Percentiles rank a stretch among this genome's conserved stretches.
Conservation (phyloP, 768 basidiomycete species). For the Lactarius deliciosus region DNA sequence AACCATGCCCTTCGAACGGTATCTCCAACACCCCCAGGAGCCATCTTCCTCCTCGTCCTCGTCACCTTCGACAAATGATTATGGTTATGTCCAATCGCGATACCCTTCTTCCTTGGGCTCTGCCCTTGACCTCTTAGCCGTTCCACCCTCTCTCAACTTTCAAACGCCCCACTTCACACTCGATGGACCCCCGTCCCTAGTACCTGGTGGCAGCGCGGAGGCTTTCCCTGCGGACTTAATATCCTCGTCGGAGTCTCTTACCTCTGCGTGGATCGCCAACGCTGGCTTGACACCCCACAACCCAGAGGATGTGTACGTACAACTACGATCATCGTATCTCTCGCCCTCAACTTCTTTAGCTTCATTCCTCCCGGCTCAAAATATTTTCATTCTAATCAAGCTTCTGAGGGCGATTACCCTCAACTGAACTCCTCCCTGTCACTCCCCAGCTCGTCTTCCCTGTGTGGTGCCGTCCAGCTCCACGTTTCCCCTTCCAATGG, state of each 20-base stretch:
- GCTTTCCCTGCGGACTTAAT: conserved; percentile 46
- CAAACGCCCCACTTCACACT: conserved; percentile 69
- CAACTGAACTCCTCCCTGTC: background rate
- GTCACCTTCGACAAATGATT: conserved; percentile 18
- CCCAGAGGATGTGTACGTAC: conserved; percentile 25
- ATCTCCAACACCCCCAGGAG: conserved; percentile 24
- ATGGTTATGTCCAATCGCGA: conserved; percentile 14
- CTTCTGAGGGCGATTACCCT: conserved; percentile 14
- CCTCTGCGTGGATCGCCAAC: conserved; percentile 28
- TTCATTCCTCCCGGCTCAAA: conserved; percentile 11
- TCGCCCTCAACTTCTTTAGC: conserved; percentile 14
- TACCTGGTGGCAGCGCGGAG: conserved; percentile 73
- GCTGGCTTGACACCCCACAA: conserved; percentile 18
- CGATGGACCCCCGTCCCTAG: conserved; percentile 56
- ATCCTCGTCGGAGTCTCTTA: conserved; percentile 21
- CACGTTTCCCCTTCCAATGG: background rate
- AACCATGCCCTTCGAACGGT: conserved; percentile 29
- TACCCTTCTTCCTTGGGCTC: conserved; percentile 19
- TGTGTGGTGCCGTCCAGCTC: conserved; percentile 18
- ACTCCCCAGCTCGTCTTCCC: conserved; percentile 12
- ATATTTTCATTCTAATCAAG: conserved; percentile 12
- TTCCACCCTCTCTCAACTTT: conserved; percentile 37
- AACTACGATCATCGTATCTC: background rate
- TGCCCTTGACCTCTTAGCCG: conserved; percentile 12
- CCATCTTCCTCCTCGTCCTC: conserved; percentile 11